These are phyloP conservation scores for Tubosaeta sp. DNA, from an alignment of 768 basidiomycete species.

Conservation along the genomic window DNA sequence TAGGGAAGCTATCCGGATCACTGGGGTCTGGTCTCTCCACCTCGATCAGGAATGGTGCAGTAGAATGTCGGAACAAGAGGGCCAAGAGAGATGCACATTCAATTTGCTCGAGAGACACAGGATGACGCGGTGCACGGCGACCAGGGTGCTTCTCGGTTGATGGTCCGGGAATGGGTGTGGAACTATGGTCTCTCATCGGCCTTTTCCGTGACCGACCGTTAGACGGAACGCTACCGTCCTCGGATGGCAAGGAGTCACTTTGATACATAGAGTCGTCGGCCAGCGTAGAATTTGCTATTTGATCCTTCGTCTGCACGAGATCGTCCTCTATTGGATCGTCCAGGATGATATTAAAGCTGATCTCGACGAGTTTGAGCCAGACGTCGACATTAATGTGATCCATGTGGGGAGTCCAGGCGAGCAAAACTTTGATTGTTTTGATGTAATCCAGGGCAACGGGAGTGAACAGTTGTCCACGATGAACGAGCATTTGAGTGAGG, in stretches of 20 bases:
- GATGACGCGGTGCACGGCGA: constrained; percentile 25
- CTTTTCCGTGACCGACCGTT: constrained; percentile 24
- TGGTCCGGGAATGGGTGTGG: constrained; percentile 17
- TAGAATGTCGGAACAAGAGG: constrained; percentile 53
- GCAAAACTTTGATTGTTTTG: constrained; percentile 66
- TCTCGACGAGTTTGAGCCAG: constrained; percentile 68
- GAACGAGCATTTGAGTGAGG: constrained; percentile 54
- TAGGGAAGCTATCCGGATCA: constrained; percentile 33
- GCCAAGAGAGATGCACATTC: constrained; percentile 67
- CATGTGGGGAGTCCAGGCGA: constrained; percentile 69
- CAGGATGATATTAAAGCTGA: constrained; percentile 76
- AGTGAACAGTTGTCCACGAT: constrained; percentile 49
- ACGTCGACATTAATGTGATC: constrained; percentile 59
- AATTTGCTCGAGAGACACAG: constrained; percentile 54
- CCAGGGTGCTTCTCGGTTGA: constrained; percentile 17
- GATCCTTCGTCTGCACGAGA: constrained; percentile 22
- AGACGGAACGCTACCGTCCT: constrained; percentile 32
- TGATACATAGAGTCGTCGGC: constrained; percentile 31
- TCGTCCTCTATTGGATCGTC: constrained; percentile 46
- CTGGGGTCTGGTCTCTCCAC: constrained; percentile 25
- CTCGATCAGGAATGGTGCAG: constrained; percentile 52
- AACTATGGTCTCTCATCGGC: constrained; percentile 17
- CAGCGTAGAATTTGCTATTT: constrained; percentile 13
- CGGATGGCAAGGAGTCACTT: constrained; percentile 29
- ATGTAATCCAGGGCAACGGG: constrained; percentile 77